Evolutionary conservation across 768 basidiomycete species (phyloP), one percentile per base, ranked within the genome.

Genomic region (Kwoniella bestiolae): DNA sequence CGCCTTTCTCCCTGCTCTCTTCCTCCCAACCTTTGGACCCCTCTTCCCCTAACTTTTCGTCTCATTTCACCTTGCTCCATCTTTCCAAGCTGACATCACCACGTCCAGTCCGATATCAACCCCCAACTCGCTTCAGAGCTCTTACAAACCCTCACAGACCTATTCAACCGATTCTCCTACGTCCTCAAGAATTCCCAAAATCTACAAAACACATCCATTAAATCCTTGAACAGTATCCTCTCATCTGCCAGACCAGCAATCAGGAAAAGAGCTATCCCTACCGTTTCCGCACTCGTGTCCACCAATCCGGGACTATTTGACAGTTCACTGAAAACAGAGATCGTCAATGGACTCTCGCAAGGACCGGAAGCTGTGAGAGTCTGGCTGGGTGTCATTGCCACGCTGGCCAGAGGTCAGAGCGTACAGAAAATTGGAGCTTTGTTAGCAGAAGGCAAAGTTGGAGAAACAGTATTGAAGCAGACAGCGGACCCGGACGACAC

Each of bases 261-360:
- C 58, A 88, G 94, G 56, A 98, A 98, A 83, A 90, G 94, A 56
- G 91, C 92, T 2, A 94, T 97, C 64, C 84, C 88, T 38, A 91
- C 93, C 11, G 41, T 78, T 52, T 90, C 92, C 0, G 91, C 92
- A 70, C 90, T 93, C 77, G 85, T 94, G 41, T 86, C 87, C 46
- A 89, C 89, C 8, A 86, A 86, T 44, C 84, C 87, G 3, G 83
- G 84, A 2, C 80, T 90, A 9, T 90, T 91, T 76, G 78, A 84
- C 1, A 81, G 85, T n/a, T 82, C 92, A 31, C 82, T 93, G 28
- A 75, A 75, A 49, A 82, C 84, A 56, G 82, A 83, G 3, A 84
- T 86, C 32, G 85, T 92, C 0, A 52, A 49, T 16, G 75, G 76
- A 25, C 61, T 80, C 9, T 9, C 34, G 1, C 32, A 60, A 4